phyloP scores from a whole-genome alignment of 2,329 filamentous ascomycete genomes.

The Orbilia blumenaviensis region DNA sequence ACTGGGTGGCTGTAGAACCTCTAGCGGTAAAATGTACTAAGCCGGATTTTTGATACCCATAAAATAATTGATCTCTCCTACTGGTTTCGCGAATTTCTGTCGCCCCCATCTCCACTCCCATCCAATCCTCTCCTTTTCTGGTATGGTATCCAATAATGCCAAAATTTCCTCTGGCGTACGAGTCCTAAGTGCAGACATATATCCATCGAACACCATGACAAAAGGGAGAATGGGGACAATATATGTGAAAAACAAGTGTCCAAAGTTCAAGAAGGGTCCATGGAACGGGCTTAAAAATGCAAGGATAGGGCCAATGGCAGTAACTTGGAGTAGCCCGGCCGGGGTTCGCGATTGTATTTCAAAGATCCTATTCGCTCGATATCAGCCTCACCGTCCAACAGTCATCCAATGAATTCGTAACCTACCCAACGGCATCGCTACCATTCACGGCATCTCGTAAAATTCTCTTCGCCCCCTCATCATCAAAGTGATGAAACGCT shows the following conservation, averaged over 20 bases:
- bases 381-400: neutral
- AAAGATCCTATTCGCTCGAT: conserved; percentile 66
- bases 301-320: conserved; percentile 67
- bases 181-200: conserved; percentile 73
- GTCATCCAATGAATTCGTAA: neutral
- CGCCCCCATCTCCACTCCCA: conserved; percentile 63
- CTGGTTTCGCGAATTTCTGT: conserved; percentile 64
- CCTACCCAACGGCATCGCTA: conserved; percentile 71
- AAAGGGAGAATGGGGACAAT: conserved; percentile 73
- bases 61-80: conserved; percentile 64
- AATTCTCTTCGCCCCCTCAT: conserved; percentile 70
- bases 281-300: conserved; percentile 67
- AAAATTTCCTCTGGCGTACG: conserved; percentile 73
- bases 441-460: conserved; percentile 72
- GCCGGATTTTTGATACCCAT: conserved; percentile 60
- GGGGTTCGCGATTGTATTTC: conserved; percentile 75
- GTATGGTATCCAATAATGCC: conserved; percentile 67
- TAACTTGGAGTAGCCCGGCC: conserved; percentile 66
- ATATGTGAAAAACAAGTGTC: conserved; percentile 73
- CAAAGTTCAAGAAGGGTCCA: conserved; percentile 60
- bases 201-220: conserved; percentile 74
- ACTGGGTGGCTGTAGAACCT: no score
- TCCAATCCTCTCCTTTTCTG: conserved; percentile 60
- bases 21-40: neutral
- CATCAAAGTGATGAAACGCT: conserved; percentile 80